Base-by-base conservation (phyloP, 495 filamentous ascomycete genomes). In the Aspergillus coremiiformis region DNA sequence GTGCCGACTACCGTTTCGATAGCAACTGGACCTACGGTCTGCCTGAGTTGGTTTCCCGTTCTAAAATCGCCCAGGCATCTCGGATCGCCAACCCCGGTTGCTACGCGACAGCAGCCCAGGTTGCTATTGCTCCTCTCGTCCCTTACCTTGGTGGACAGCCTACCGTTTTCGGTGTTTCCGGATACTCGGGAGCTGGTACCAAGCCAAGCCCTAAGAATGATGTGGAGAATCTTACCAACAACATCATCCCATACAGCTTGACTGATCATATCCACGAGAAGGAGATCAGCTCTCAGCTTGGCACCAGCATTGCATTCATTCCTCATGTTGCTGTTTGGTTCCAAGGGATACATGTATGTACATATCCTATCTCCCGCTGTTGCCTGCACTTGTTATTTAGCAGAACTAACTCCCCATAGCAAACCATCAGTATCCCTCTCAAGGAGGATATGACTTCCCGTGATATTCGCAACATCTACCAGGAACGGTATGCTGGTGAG, bases 251-350 rank as follows among this genome's bases (percentile, higher is more conserved):
- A 3, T 96, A 96, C 74, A 89, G 84, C 58, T 69, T 98, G 70
- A 95, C 90, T 39, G 90, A 90, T 61, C 93, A 98, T 76, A 89
- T 98, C 56, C 93, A 98, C 71, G 93, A 98, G 77, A 80, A 81
- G 48, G 93, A 98, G 71, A 92, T 97, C 54, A 84, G 80, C 62
- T 59, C 67, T 41, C 91, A 92, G 66, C 79, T 97, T 9, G 88
- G 87, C 39, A 76, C 74, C 17, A 75, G 82, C 39, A 81, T 96
- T 21, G 87, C 88, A 6, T 98, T 98, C 64, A 84, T 94, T 51
- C 93, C 93, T 29, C 93, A 98, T 66, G 93, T 98, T 17, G 91
- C 91, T 15, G 81, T 86, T 21, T 97, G 93, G 93, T 98, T 98
- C 81, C 89, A 94, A 68, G 93, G 93, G 47, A 98, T 98, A 60